phyloP scores from a whole-genome alignment of 192 early-diverging fungal genomes.

The Coemansia sp. region DNA sequence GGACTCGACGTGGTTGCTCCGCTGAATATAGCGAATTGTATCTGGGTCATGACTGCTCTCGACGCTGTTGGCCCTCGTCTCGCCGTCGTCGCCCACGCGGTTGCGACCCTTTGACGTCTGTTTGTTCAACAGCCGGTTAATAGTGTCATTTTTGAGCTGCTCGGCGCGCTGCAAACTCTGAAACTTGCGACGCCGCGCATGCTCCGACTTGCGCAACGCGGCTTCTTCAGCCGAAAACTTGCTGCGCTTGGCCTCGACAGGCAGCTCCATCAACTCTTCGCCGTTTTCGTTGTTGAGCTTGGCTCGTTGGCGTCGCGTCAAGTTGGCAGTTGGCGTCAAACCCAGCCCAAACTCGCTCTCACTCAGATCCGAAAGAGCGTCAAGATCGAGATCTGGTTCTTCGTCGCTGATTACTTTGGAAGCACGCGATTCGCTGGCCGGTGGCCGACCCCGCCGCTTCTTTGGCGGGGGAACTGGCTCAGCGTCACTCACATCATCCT shows the following conservation, averaged over 20 bases:
- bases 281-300: constrained; percentile 57
- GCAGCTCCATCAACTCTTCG: constrained; percentile 68
- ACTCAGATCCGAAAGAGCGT: constrained; percentile 10
- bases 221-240: constrained; percentile 69
- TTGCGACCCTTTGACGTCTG: constrained; percentile 69
- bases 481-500: not conserved
- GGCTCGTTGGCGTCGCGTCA: constrained; percentile 72
- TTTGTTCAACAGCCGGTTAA: constrained; percentile 78
- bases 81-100: constrained; percentile 60
- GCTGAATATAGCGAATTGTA: constrained; percentile 28
- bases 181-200: constrained; percentile 72
- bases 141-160: constrained; percentile 69
- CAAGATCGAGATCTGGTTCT: not conserved
- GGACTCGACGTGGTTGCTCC: constrained; percentile 1
- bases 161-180: constrained; percentile 75
- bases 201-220: constrained; percentile 67
- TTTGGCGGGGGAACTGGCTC: constrained; percentile 1
- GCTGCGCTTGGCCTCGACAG: constrained; percentile 63
- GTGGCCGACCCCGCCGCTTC: not conserved
- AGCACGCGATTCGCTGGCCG: not conserved
- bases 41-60: constrained; percentile 17
- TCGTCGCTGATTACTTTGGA: not conserved
- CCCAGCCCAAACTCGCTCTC: constrained; percentile 5
- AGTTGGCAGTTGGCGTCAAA: constrained; percentile 4
- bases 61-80: constrained; percentile 46